These are phyloP conservation scores for Dactylellina haptotyla DNA, from an alignment of 2,329 filamentous ascomycete species.

Conservation along the genomic window DNA sequence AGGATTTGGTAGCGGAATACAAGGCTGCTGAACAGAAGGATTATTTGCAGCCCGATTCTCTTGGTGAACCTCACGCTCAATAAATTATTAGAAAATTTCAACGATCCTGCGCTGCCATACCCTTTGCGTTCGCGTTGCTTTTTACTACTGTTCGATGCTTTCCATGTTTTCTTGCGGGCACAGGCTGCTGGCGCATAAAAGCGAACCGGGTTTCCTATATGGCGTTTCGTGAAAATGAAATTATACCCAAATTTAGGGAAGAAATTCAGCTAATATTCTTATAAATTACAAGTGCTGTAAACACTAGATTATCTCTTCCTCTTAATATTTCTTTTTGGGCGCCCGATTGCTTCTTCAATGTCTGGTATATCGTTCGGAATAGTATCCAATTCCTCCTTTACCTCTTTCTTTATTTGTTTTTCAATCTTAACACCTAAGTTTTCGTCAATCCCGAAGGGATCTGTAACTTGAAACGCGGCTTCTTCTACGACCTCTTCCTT, in stretches of 20 bases:
- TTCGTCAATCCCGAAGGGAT: slow-evolving; percentile 55
- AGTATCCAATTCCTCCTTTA: slow-evolving; percentile 15
- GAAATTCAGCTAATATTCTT: neutral
- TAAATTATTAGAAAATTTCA: slow-evolving; percentile 3
- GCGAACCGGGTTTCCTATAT: slow-evolving; percentile 15
- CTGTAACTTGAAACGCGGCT: slow-evolving; percentile 55
- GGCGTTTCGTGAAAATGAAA: slow-evolving; percentile 25
- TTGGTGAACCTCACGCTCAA: slow-evolving; percentile 32
- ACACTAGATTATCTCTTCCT: slow-evolving; percentile 36
- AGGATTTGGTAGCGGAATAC: slow-evolving; percentile 91
- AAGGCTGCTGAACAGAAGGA: slow-evolving; percentile 91
- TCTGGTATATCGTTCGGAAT: slow-evolving; percentile 38
- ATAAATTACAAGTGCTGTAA: neutral
- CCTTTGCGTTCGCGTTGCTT: neutral
- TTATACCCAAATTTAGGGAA: neutral
- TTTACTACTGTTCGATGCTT: neutral
- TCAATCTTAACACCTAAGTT: slow-evolving; percentile 61
- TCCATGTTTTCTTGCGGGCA: slow-evolving; percentile 2
- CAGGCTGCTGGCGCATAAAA: slow-evolving; percentile 43
- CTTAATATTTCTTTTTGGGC: slow-evolving; percentile 41
- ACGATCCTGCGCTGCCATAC: neutral
- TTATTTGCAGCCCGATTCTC: slow-evolving; percentile 77
- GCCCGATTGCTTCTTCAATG: slow-evolving; percentile 44
- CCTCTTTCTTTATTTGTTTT: slow-evolving; percentile 58
- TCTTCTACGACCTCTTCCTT: slow-evolving; percentile 59